Percentiles rank a stretch among this genome's conserved stretches.
Conservation (phyloP, 345 rosid genomes). For the Hevea brasiliensis region DNA sequence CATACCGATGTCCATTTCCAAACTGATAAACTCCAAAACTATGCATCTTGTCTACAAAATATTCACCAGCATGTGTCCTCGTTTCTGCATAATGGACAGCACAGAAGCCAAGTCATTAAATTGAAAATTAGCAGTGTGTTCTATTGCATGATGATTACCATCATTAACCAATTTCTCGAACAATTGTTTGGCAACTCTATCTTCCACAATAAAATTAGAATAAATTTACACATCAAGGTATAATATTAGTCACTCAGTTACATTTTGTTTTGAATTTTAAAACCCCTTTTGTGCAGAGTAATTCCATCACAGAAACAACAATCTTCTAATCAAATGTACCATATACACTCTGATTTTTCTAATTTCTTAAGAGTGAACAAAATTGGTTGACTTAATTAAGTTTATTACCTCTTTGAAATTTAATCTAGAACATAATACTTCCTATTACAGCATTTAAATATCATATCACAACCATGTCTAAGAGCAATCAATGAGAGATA, state of each 20-base stretch:
- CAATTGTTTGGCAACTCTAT: not conserved
- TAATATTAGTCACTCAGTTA: not conserved
- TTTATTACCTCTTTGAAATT: too few species aligned
- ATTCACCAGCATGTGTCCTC: slow-evolving; percentile 92
- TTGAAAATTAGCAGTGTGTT: not conserved
- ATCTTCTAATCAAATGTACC: too few species aligned
- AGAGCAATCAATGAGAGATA: not conserved
- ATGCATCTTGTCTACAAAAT: slow-evolving; percentile 97
- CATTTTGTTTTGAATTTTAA: too few species aligned
- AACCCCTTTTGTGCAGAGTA: too few species aligned
- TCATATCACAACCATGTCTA: not conserved
- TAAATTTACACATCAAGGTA: not conserved
- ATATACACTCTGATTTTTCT: not conserved
- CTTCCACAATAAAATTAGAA: not conserved
- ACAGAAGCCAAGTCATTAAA: slow-evolving; percentile 12
- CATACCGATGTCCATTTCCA: slow-evolving; percentile 91
- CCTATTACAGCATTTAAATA: not conserved
- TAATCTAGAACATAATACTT: not conserved
- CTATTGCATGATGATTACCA: not conserved
- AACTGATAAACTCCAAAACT: slow-evolving; percentile 86
- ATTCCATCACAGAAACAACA: too few species aligned
- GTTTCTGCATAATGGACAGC: slow-evolving; percentile 41
- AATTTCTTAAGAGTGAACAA: not conserved
- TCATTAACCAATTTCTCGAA: not conserved
- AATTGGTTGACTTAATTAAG: too few species aligned